Evolutionary conservation across 2,329 filamentous ascomycete species (phyloP), one percentile per base, ranked within the genome.

Genomic region (Orbilia brochopaga): DNA sequence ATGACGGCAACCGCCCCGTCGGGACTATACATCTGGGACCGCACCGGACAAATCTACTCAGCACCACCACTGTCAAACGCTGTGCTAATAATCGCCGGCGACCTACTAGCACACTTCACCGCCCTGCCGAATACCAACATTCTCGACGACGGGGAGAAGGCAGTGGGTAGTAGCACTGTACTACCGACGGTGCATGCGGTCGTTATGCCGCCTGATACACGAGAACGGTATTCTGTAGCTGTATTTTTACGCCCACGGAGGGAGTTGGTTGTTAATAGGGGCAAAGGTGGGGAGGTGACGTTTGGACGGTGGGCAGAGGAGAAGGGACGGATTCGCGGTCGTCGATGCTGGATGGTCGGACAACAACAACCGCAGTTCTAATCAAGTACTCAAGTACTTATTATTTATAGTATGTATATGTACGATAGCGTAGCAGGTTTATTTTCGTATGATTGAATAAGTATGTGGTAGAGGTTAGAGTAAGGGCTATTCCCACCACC

Each of bases 271-370:
- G 56, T 73, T 23, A 61, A 52, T 27, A 62, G 46, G 10, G 21
- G 51, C 2, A 42, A 21, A 17, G 42, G 52, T 8, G 40, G 58
- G 6, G 52, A 67, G 48, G 66, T 73, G 56, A 73, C 69, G 7
- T 73, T 67, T 56, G 62, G 52, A 7, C 56, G 37, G n/a, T 73
- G 69, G 69, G 63, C 62, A 19, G 56, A 73, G 11, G 69, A 73
- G 53, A 73, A 73, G 27, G 69, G 69, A 1, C 23, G 40, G 19
- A 50, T 73, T 11, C 52, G 32, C 13, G 69, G 69, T 13, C 32
- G 69, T 17, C 52, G 69, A 21, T 73, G 69, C 24, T 73, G 69
- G 69, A 66, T 73, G 62, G 19, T 73, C 37, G 69, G 69, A 7
- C 61, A 67, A 32, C 57, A 67, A 15, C 60, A n/a, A n/a, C 6